phyloP scores from a whole-genome alignment of 148 eudicot species.

The Rhododendron henanense region DNA sequence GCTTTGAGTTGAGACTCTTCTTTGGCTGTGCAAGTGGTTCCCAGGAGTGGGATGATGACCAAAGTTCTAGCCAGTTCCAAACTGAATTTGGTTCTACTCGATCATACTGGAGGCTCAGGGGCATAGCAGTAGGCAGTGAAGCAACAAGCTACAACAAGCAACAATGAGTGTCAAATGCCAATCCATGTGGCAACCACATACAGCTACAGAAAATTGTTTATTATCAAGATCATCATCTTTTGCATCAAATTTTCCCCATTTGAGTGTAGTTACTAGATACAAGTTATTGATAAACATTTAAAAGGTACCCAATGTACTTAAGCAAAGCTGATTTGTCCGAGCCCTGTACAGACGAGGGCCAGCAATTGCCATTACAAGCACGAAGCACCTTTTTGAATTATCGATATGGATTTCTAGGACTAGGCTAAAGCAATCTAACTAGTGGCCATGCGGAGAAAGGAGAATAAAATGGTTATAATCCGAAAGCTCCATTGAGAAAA shows the following conservation, averaged over 20 bases:
- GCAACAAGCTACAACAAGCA: slow-evolving; percentile 42
- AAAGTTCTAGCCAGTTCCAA: slow-evolving; percentile 47
- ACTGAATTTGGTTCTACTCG: slow-evolving; percentile 44
- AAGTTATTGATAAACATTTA: not conserved
- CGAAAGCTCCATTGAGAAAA: not conserved
- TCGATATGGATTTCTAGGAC: not conserved
- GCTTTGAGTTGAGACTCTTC: slow-evolving; percentile 29
- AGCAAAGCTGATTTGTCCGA: not conserved
- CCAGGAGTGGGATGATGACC: slow-evolving; percentile 49
- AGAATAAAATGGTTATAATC: not conserved
- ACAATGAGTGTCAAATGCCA: not conserved
- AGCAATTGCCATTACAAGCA: not conserved
- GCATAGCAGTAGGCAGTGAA: slow-evolving; percentile 42
- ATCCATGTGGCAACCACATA: not conserved
- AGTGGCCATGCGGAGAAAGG: not conserved
- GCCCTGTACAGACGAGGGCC: not conserved
- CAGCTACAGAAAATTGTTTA: not conserved
- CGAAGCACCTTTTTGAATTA: not conserved
- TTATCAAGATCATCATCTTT: not conserved
- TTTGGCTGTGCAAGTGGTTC: slow-evolving; percentile 40
- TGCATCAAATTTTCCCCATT: not conserved
- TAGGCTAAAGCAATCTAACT: not conserved
- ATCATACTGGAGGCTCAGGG: slow-evolving; percentile 56
- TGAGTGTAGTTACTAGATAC: not conserved
- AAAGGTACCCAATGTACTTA: not conserved